phyloP scores from a whole-genome alignment of 495 filamentous ascomycete species.

The Tetracladium marchalianum region DNA sequence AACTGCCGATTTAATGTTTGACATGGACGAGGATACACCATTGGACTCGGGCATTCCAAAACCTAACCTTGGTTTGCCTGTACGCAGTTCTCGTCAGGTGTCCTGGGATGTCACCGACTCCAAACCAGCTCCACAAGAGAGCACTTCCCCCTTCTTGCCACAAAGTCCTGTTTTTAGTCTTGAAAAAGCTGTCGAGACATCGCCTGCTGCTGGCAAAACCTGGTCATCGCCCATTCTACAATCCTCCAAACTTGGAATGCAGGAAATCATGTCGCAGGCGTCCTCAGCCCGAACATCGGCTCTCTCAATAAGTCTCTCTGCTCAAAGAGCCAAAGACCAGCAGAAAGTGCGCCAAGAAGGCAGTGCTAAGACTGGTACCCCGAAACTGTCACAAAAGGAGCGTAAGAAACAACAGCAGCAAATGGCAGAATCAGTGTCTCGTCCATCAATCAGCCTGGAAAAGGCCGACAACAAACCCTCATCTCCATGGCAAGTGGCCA shows the following conservation, averaged over 20 bases:
- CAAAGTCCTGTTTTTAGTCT: neutral
- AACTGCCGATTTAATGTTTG: constrained; percentile 74
- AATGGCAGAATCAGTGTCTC: constrained; percentile 36
- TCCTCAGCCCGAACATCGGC: constrained; percentile 52
- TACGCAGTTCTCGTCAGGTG: constrained; percentile 1
- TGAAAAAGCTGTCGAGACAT: neutral
- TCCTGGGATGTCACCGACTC: constrained; percentile 5
- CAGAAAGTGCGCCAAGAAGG: neutral
- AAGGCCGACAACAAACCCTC: constrained; percentile 20
- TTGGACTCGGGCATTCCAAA: constrained; percentile 7
- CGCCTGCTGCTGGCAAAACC: constrained; percentile 24
- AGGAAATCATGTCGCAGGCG: constrained; percentile 76
- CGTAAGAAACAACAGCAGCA: constrained; percentile 73
- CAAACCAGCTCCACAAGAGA: neutral
- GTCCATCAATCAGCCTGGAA: constrained; percentile 5
- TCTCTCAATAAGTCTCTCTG: constrained; percentile 62
- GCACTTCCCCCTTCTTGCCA: neutral
- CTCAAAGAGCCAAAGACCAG: constrained; percentile 29
- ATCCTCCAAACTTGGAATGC: constrained; percentile 60
- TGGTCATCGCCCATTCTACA: constrained; percentile 52
- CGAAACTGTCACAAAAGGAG: constrained; percentile 80
- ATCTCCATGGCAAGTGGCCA: constrained; percentile 65
- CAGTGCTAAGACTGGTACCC: constrained; percentile 22
- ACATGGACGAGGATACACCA: constrained; percentile 79
- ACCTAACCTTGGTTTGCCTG: neutral